Evolutionary conservation across 1,139 yeast species (phyloP), one percentile per base, ranked within the genome.

Genomic region (Candida freyschussii): DNA sequence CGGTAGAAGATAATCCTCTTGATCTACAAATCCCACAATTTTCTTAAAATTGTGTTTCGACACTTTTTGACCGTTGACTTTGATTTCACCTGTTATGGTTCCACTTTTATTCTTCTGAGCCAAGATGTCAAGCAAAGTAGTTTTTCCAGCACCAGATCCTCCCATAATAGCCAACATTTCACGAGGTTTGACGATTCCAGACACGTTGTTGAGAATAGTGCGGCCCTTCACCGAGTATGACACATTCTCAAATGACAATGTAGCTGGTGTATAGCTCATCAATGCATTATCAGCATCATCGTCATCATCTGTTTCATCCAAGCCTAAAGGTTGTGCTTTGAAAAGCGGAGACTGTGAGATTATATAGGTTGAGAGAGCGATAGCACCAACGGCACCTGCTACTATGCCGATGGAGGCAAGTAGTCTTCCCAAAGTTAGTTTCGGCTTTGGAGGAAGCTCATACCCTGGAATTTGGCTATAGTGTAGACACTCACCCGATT

Each of bases 121-220:
- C 39, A 91, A 63, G 36, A 91, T 86, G 54, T 91, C 98, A 38
- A 91, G 63, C 27, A 91, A 60, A 0, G 98, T 91, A 0, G 98
- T 89, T 55, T 91, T 91, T 38, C 98, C 98, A 9, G 97, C 97
- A 32, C 98, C 98, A 0, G 96, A 87, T 4, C 96, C 96, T 26
- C 98, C 98, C 95, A 91, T 85, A 23, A 91, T 87, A 0, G 98
- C 97, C 55, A 89, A 57, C 44, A 95, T 82, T 55, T 89, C 89
- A 25, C 96, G 81, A 3, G 96, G 95, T 33, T 74, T 73, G 3
- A 81, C 95, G 13, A 75, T 48, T 7, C 98, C 98, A 49, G 74
- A 78, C 1, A 83, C 69, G 22, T 69, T 65, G 15, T 71, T 67
- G 44, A 91, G 66, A 6, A 91, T 78, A 7, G 54, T 52, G 33